Conservation (phyloP, 345 rosid genomes). For the Eucalyptus melliodora region DNA sequence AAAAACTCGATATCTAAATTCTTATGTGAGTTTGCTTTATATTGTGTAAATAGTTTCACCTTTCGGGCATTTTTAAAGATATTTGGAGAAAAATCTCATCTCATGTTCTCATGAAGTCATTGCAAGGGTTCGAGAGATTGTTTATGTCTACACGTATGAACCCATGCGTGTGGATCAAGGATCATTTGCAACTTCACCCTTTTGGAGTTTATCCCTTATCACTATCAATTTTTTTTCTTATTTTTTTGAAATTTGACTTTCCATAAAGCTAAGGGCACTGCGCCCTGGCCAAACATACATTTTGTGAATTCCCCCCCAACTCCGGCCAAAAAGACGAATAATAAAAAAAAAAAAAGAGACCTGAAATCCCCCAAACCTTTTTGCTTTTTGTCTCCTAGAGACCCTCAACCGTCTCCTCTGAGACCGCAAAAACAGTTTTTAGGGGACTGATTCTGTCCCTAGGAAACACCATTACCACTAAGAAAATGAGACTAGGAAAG, state of each 20-base stretch:
- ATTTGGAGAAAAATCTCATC: not conserved
- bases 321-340: not conserved
- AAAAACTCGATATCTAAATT: not conserved
- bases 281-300: not conserved
- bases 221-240: accelerated
- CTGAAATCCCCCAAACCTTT: not conserved
- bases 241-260: not conserved
- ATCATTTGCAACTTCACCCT: not conserved
- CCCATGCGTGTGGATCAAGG: not conserved
- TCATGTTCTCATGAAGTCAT: not conserved
- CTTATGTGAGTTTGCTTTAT: not conserved
- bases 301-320: not conserved
- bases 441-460: not conserved
- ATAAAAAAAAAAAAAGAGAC: not conserved
- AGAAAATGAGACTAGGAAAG: not conserved
- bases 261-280: not conserved
- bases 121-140: not conserved
- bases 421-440: not conserved
- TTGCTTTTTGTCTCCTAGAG: not conserved
- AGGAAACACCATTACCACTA: not conserved
- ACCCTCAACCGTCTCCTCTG: not conserved
- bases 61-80: not conserved
- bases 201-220: not conserved
- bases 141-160: not conserved
- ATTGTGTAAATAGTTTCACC: not conserved